Conservation (phyloP, 2,329 filamentous ascomycete genomes). For the Fusarium coicis region DNA sequence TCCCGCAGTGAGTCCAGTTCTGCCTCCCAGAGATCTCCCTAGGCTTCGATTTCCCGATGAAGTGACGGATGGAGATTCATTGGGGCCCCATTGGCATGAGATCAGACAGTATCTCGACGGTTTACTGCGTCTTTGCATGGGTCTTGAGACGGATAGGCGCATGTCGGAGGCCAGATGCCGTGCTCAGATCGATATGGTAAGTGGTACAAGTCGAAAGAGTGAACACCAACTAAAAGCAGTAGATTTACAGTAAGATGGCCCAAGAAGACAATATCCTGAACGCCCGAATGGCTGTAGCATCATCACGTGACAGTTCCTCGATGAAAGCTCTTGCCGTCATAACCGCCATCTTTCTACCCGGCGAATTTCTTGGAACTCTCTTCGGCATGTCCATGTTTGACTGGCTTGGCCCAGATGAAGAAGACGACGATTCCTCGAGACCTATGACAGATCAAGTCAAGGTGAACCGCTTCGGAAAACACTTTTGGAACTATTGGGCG, state of each 20-base stretch:
- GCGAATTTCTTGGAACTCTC: constrained; percentile 58
- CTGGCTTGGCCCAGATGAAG: constrained; percentile 53
- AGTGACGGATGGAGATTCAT: constrained; percentile 40
- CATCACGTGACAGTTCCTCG: constrained; percentile 56
- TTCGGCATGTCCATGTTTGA: constrained; percentile 62
- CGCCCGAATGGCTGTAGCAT: constrained; percentile 54
- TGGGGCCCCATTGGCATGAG: constrained; percentile 57
- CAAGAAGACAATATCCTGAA: constrained; percentile 61
- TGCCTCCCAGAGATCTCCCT: constrained; percentile 35
- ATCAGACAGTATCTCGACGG: constrained; percentile 59
- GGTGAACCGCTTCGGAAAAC: constrained; percentile 48
- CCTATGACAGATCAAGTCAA: constrained; percentile 18
- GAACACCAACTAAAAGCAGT: constrained; percentile 2
- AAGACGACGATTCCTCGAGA: constrained; percentile 23
- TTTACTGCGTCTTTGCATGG: constrained; percentile 55
- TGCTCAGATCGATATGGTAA: constrained; percentile 59
- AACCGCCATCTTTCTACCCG: constrained; percentile 59
- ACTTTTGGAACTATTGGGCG: constrained; percentile 60
- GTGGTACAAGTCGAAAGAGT: constrained; percentile 7
- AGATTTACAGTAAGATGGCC: constrained; percentile 62
- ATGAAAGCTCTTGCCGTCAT: constrained; percentile 62
- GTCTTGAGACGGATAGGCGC: constrained; percentile 57
- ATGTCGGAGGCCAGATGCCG: constrained; percentile 60
- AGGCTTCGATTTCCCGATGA: constrained; percentile 27
- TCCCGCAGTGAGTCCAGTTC: constrained; percentile 42